Conservation (phyloP, 306 rosid species). For the Dicorynia guianensis region DNA sequence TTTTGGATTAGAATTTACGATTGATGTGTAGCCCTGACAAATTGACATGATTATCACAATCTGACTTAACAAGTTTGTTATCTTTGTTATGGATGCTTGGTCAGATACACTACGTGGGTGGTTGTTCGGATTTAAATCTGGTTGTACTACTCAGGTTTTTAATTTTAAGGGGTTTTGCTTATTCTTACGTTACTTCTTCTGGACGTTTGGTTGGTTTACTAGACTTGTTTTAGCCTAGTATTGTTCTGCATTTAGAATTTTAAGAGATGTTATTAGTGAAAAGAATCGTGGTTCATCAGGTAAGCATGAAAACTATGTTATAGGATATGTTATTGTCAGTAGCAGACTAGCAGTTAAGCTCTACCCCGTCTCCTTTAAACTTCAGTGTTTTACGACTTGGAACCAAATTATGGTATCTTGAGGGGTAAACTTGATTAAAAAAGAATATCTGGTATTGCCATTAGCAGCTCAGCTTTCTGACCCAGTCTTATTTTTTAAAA, state of each 20-base stretch:
- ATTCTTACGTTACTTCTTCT: background rate
- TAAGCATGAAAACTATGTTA: conserved; percentile 1
- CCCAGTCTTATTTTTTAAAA: background rate
- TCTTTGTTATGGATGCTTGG: background rate
- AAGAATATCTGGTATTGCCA: background rate
- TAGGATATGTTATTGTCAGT: background rate
- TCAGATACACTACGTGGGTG: background rate
- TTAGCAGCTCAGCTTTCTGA: background rate
- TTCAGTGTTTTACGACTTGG: too few relatives aligned
- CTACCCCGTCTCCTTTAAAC: too few relatives aligned
- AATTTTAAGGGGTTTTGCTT: background rate
- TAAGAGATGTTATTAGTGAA: background rate
- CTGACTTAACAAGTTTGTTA: background rate
- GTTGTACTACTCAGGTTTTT: background rate
- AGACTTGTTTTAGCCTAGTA: background rate
- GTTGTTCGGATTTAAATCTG: background rate
- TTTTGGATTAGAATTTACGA: background rate
- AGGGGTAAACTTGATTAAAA: too few relatives aligned
- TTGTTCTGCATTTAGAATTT: background rate
- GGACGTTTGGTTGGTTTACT: background rate
- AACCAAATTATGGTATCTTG: too few relatives aligned
- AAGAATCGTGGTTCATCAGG: background rate
- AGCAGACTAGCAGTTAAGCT: background rate
- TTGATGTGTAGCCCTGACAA: background rate
- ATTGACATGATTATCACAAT: background rate